Conservation (phyloP, 768 basidiomycete genomes). For the Boletellus ananas region DNA sequence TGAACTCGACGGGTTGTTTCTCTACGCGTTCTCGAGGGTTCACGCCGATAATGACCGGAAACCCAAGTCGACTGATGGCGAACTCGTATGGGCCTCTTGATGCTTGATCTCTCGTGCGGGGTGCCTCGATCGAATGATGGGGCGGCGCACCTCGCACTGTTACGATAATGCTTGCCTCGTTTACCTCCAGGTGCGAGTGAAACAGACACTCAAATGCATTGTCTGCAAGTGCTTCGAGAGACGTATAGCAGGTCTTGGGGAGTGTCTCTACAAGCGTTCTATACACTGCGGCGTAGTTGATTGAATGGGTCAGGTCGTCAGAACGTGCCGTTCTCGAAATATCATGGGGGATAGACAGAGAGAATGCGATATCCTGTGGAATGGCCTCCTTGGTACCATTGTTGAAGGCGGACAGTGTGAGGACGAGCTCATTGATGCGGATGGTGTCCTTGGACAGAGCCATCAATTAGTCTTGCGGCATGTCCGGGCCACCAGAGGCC, state of each 20-base stretch:
- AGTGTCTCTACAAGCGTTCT: slow-evolving; percentile 27
- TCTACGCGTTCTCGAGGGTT: slow-evolving; percentile 61
- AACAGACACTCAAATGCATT: slow-evolving; percentile 40
- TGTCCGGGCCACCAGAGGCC: no score
- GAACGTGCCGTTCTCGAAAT: slow-evolving; percentile 44
- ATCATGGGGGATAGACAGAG: slow-evolving; percentile 49
- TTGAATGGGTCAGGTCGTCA: slow-evolving; percentile 55
- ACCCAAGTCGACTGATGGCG: slow-evolving; percentile 39
- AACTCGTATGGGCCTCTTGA: slow-evolving; percentile 20
- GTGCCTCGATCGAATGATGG: slow-evolving; percentile 43
- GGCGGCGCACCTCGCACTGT: slow-evolving; percentile 43
- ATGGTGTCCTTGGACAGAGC: slow-evolving; percentile 30
- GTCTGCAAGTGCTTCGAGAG: slow-evolving; percentile 46
- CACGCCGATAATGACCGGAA: slow-evolving; percentile 61
- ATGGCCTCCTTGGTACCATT: slow-evolving; percentile 23
- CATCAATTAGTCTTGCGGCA: no score
- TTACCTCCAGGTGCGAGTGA: slow-evolving; percentile 28
- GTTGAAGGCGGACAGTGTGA: slow-evolving; percentile 38
- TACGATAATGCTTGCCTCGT: slow-evolving; percentile 43
- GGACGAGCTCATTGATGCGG: slow-evolving; percentile 46
- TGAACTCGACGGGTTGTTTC: slow-evolving; percentile 56
- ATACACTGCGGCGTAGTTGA: slow-evolving; percentile 56
- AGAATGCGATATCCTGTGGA: slow-evolving; percentile 52
- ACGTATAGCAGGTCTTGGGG: slow-evolving; percentile 30
- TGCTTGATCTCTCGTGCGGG: slow-evolving; percentile 20